Evolutionary conservation across 768 basidiomycete genomes (phyloP).

Genomic region (Amylocystis lapponica): DNA sequence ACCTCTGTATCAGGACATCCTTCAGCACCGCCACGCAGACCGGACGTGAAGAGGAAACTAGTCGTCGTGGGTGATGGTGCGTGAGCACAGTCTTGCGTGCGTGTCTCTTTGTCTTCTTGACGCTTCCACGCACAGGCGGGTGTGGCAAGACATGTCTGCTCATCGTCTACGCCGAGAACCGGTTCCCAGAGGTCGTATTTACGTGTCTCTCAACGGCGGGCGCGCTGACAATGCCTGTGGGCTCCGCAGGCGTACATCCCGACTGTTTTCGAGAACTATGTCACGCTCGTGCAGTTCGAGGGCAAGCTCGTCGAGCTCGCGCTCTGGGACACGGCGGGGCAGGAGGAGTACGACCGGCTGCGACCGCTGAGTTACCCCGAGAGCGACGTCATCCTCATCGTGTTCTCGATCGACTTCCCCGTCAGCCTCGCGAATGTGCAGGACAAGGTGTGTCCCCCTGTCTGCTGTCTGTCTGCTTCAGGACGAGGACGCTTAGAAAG

Average conservation of each 20-base stretch:
- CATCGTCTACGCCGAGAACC: constrained; percentile 94
- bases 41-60: constrained; percentile 81
- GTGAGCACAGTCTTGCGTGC: constrained; percentile 23
- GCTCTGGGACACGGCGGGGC: constrained; percentile 97
- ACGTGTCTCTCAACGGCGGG: too few species aligned
- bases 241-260: constrained; percentile 75
- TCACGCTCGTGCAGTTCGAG: constrained; percentile 80
- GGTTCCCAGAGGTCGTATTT: constrained; percentile 97
- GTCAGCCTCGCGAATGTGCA: constrained; percentile 86
- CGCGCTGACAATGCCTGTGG: constrained; percentile 5
- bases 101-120: background rate
- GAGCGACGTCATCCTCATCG: constrained; percentile 87
- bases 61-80: constrained; percentile 87
- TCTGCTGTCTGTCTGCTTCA: background rate
- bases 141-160: constrained; percentile 94
- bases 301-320: constrained; percentile 90
- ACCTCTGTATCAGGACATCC: constrained; percentile 4
- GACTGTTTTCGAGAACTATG: constrained; percentile 93
- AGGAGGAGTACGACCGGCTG: constrained; percentile 93
- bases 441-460: constrained; percentile 59
- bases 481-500: background rate
- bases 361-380: constrained; percentile 85
- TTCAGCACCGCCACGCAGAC: constrained; percentile 37
- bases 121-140: constrained; percentile 44
- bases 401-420: constrained; percentile 92